Conservation (phyloP, 164 flowering plant species). For the Tetrastigma voinierianum region DNA sequence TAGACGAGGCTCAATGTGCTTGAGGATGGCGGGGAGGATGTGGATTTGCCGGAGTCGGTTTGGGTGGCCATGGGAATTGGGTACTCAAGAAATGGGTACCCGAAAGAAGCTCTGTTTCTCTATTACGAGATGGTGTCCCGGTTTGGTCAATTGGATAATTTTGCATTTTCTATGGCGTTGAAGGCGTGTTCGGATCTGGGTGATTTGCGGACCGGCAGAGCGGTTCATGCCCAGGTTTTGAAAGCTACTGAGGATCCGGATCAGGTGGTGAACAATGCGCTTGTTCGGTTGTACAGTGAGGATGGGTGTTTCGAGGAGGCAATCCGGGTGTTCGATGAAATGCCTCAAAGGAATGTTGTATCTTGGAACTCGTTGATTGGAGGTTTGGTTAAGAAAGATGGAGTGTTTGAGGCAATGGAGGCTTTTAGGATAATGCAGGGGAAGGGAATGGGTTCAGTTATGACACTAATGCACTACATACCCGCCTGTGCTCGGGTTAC, state of each 20-base stretch:
- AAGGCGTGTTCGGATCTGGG: conserved; percentile 27
- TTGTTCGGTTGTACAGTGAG: conserved; percentile 29
- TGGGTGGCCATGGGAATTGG: conserved; percentile 48
- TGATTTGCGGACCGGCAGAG: conserved; percentile 23
- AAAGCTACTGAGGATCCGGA: conserved; percentile 30
- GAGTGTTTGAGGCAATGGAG: conserved; percentile 25
- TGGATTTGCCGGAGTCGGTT: conserved; percentile 14
- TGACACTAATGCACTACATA: conserved; percentile 34
- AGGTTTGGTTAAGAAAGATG: conserved; percentile 17
- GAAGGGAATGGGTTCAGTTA: conserved; percentile 37
- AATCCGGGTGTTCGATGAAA: conserved; percentile 34
- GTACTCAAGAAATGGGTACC: conserved; percentile 32
- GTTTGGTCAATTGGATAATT: conserved; percentile 23
- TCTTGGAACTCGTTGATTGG: conserved; percentile 43
- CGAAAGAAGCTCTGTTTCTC: conserved; percentile 21
- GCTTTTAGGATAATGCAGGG: conserved; percentile 30
- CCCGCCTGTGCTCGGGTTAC: conserved; percentile 26
- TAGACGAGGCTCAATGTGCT: conserved; percentile 38
- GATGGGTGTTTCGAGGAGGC: conserved; percentile 31
- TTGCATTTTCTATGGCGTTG: conserved; percentile 34
- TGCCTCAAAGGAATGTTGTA: conserved; percentile 39
- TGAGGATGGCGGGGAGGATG: conserved; percentile 17
- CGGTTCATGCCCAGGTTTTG: conserved; percentile 41
- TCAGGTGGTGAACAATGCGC: conserved; percentile 43
- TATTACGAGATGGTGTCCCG: conserved; percentile 26